phyloP scores from a whole-genome alignment of 2,329 filamentous ascomycete genomes.

The Fusarium sacchari region DNA sequence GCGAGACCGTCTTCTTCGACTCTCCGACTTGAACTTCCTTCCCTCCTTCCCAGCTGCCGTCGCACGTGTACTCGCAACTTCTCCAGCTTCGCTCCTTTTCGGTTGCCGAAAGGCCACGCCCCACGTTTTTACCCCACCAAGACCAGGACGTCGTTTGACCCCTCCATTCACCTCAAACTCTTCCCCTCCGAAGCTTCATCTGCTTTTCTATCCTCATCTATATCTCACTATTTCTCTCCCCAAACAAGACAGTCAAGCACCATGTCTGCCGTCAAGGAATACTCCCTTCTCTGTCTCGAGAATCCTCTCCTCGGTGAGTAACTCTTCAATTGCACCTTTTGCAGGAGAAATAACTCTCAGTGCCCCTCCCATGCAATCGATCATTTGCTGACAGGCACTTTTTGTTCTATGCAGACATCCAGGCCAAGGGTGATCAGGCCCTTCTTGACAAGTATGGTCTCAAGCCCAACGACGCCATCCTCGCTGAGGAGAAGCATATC shows the following conservation, averaged over 20 bases:
- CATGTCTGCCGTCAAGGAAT: constrained; percentile 83
- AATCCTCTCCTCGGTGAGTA: constrained; percentile 90
- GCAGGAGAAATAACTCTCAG: background rate
- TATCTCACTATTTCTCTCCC: constrained; percentile 11
- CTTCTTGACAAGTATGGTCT: constrained; percentile 92
- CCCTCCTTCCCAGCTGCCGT: constrained; percentile 19
- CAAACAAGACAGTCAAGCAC: constrained; percentile 45
- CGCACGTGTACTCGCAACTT: constrained; percentile 41
- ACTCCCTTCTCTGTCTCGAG: constrained; percentile 91
- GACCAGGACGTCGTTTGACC: constrained; percentile 35
- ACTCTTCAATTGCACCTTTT: background rate
- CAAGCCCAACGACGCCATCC: constrained; percentile 97
- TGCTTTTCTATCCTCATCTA: constrained; percentile 13
- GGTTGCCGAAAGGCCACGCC: constrained; percentile 37
- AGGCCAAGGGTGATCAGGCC: constrained; percentile 82
- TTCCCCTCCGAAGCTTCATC: constrained; percentile 37
- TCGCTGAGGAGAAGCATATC: constrained; percentile 91
- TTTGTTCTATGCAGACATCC: constrained; percentile 74
- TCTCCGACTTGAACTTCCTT: constrained; percentile 11
- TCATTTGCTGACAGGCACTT: constrained; percentile 29
- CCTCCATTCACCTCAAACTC: constrained; percentile 44
- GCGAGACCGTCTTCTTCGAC: constrained; percentile 12
- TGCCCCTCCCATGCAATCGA: constrained; percentile 4
- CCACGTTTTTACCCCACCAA: constrained; percentile 40
- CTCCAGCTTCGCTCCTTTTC: constrained; percentile 37